Percentiles rank a stretch among this genome's conserved stretches.
phyloP scores from a whole-genome alignment of 169 alveolate species.

The Perkinsus chesapeaki region DNA sequence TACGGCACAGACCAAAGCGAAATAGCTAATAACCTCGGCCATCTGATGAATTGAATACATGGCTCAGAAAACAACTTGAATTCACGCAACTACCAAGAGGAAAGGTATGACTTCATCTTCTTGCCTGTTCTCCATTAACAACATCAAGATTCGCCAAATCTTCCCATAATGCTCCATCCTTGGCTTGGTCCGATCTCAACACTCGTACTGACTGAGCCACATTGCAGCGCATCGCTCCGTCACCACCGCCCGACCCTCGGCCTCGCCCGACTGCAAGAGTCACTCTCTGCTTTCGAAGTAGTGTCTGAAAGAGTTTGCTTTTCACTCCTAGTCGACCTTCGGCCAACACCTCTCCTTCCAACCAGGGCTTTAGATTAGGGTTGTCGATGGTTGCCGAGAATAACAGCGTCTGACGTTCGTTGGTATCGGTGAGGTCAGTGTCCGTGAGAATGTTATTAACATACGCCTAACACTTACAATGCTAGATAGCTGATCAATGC shows the following conservation, averaged over 20 bases:
- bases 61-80: not conserved
- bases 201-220: not conserved
- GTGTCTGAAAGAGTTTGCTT: not conserved
- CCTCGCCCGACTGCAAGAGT: not conserved
- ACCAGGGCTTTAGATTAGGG: not conserved
- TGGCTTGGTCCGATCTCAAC: not conserved
- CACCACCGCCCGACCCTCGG: not conserved
- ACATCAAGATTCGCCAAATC: not conserved
- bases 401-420: not conserved
- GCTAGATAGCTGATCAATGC: too few relatives aligned
- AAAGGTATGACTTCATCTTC: not conserved
- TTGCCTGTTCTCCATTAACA: not conserved
- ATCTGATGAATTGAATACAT: too few relatives aligned
- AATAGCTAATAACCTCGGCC: too few relatives aligned
- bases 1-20: not conserved
- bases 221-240: not conserved
- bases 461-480: not conserved
- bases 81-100: not conserved
- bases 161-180: not conserved
- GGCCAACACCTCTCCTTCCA: not conserved
- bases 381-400: not conserved
- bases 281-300: not conserved
- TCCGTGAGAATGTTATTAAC: not conserved
- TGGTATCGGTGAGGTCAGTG: not conserved
- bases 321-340: not conserved